Conservation (phyloP, 768 basidiomycete species). For the Phanerochaete carnosa region DNA sequence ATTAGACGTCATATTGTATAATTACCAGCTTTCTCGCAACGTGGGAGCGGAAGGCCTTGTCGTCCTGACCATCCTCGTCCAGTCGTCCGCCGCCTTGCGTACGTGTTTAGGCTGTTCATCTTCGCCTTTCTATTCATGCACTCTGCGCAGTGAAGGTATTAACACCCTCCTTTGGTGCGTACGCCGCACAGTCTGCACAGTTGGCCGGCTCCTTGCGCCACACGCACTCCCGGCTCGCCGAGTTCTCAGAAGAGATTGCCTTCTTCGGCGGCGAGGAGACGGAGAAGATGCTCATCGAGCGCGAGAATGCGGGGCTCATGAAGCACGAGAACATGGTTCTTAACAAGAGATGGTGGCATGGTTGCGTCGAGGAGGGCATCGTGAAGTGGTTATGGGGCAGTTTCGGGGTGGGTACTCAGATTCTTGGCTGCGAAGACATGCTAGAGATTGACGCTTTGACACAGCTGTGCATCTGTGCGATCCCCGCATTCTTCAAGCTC, state of each 20-base stretch:
- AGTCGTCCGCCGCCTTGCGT: slow-evolving; percentile 80
- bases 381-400: slow-evolving; percentile 98
- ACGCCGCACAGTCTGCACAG: slow-evolving; percentile 84
- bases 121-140: not conserved
- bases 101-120: slow-evolving; percentile 29
- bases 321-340: slow-evolving; percentile 84
- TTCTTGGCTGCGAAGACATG: not conserved
- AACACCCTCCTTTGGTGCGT: slow-evolving; percentile 90
- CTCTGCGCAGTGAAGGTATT: slow-evolving; percentile 65
- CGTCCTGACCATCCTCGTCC: slow-evolving; percentile 79
- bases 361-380: slow-evolving; percentile 90
- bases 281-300: slow-evolving; percentile 88
- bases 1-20: slow-evolving; percentile 91
- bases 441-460: not conserved
- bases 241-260: slow-evolving; percentile 86
- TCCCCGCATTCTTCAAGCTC: slow-evolving; percentile 89
- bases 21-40: slow-evolving; percentile 90
- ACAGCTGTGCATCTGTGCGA: slow-evolving; percentile 82
- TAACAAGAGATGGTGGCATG: slow-evolving; percentile 82
- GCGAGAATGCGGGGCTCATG: slow-evolving; percentile 80
- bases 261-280: slow-evolving; percentile 86
- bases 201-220: slow-evolving; percentile 88
- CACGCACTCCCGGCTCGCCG: slow-evolving; percentile 86
- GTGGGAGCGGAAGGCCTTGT: slow-evolving; percentile 93
- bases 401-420: slow-evolving; percentile 63